Conservation (phyloP, 352 stramenopile genomes). For the Phytophthora ohioensis region DNA sequence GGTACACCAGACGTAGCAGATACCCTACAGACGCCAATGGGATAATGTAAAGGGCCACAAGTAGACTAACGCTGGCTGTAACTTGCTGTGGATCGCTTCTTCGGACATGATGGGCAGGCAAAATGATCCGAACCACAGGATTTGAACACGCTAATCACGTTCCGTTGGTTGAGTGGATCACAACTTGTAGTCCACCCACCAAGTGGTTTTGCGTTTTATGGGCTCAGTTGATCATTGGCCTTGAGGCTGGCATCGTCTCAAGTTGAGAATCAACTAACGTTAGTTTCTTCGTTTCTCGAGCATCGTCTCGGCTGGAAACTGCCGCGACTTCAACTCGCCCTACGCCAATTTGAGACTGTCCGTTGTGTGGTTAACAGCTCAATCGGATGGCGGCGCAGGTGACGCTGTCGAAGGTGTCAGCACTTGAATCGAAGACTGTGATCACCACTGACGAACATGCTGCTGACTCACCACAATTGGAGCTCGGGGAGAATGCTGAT, state of each 20-base stretch:
- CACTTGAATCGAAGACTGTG: no score
- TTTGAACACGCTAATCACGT: slow-evolving; percentile 29
- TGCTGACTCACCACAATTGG: background rate
- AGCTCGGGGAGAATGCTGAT: slow-evolving; percentile 19
- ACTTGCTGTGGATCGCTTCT: slow-evolving; percentile 26
- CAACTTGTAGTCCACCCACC: slow-evolving; percentile 35
- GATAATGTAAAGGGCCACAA: slow-evolving; percentile 42
- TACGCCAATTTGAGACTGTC: slow-evolving; percentile 16
- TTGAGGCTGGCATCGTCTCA: slow-evolving; percentile 26
- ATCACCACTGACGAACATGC: no score
- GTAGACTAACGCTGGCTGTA: slow-evolving; percentile 36
- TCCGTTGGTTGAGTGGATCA: slow-evolving; percentile 22
- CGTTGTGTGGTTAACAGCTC: background rate
- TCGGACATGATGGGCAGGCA: slow-evolving; percentile 15
- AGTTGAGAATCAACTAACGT: background rate
- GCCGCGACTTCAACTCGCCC: slow-evolving; percentile 25
- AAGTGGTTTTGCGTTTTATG: slow-evolving; percentile 17
- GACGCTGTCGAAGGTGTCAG: background rate
- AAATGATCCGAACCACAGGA: slow-evolving; percentile 14
- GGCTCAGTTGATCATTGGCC: slow-evolving; percentile 19
- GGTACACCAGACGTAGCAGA: slow-evolving; percentile 43
- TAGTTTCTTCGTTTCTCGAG: no score
- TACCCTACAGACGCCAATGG: slow-evolving; percentile 23
- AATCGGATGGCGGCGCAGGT: background rate
- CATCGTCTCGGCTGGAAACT: slow-evolving; percentile 19